Conservation (phyloP, 352 stramenopile genomes). For the Nothophytophthora sp. region DNA sequence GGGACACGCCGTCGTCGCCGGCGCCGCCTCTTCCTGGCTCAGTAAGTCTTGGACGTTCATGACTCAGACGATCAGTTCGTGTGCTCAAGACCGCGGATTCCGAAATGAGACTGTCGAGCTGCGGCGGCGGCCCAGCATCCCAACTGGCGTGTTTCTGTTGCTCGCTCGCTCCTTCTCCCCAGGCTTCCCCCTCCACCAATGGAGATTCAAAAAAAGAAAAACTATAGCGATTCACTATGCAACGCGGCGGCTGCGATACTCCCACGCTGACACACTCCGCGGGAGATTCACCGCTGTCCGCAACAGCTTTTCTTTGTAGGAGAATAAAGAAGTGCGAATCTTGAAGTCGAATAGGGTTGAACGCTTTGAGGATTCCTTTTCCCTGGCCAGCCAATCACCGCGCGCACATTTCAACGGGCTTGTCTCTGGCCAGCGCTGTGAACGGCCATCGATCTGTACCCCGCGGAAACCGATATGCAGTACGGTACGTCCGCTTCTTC, state of each 20-base stretch:
- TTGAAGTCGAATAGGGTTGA: background rate
- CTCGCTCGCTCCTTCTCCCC: too few species aligned
- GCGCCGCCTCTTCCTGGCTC: conserved; percentile 10
- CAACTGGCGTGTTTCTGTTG: conserved; percentile 16
- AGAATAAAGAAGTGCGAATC: too few species aligned
- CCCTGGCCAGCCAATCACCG: conserved; percentile 2
- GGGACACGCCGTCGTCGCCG: conserved; percentile 37
- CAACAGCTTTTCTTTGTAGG: too few species aligned
- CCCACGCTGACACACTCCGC: background rate
- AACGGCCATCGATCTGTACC: too few species aligned
- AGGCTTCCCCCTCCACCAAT: background rate
- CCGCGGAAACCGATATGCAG: too few species aligned
- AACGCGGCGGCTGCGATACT: background rate
- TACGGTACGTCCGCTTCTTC: conserved; percentile 6
- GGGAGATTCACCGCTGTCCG: conserved; percentile 19
- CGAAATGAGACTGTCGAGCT: conserved; percentile 32
- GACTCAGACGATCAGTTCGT: too few species aligned
- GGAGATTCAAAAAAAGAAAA: conserved; percentile 44
- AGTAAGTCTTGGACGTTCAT: conserved; percentile 62
- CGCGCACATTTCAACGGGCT: background rate
- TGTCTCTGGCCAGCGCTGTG: background rate
- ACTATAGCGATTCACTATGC: conserved; percentile 36
- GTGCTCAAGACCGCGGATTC: conserved; percentile 17
- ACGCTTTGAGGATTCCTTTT: background rate
- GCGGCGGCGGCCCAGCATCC: too few species aligned